Conservation (phyloP, 148 eudicot genomes). For the Nepenthes gracilis region DNA sequence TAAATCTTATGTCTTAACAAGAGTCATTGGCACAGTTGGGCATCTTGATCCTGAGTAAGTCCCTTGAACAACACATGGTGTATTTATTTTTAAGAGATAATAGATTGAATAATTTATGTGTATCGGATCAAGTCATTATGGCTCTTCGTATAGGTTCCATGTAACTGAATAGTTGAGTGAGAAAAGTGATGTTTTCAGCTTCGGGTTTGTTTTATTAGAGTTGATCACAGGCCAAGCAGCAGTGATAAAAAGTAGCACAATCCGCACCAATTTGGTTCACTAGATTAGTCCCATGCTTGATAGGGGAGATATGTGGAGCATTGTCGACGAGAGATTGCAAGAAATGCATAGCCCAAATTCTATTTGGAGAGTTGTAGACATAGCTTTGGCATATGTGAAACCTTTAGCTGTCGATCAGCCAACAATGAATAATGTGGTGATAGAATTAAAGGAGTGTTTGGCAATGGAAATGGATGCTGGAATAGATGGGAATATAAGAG, state of each 20-base stretch:
- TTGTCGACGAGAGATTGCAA: conserved; percentile 10
- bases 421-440: conserved; percentile 13
- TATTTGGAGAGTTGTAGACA: conserved; percentile 5
- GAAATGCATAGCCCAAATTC: conserved; percentile 8
- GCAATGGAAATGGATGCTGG: conserved; percentile 7
- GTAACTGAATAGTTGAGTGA: background rate
- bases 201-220: conserved; percentile 9
- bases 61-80: background rate
- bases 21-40: conserved; percentile 17
- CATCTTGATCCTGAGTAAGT: conserved; percentile 25
- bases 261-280: background rate
- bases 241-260: background rate
- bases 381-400: conserved; percentile 7
- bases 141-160: background rate
- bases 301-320: conserved; percentile 5
- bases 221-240: conserved; percentile 4
- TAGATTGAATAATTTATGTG: background rate
- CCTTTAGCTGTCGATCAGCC: background rate
- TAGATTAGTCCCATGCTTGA: background rate
- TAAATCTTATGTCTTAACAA: conserved; percentile 10
- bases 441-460: conserved; percentile 17
- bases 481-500: background rate
- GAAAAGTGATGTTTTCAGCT: conserved; percentile 8
- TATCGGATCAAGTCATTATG: background rate
- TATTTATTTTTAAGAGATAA: background rate